Conservation (phyloP, 345 rosid species). For the Salix brachista region DNA sequence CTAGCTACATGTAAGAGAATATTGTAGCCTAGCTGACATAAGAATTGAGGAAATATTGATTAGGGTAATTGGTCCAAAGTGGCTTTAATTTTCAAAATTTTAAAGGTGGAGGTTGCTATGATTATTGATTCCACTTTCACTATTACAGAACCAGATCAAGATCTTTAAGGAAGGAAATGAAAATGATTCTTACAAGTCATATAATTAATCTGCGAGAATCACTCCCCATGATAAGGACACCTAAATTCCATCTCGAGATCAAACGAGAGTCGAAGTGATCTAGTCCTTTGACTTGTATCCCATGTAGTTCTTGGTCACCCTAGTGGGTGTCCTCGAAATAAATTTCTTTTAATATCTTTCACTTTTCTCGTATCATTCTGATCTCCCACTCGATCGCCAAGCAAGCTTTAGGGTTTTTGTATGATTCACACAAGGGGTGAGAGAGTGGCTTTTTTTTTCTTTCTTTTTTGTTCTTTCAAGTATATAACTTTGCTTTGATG, state of each 20-base stretch:
- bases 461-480: not conserved
- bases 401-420: constrained; percentile 15
- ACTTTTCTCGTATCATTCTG: constrained; percentile 2
- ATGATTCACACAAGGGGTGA: constrained; percentile 13
- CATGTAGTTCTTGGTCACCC: constrained; percentile 24
- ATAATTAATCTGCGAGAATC: not conserved
- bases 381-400: constrained; percentile 17
- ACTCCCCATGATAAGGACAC: not conserved
- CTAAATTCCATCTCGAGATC: not conserved
- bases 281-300: not conserved
- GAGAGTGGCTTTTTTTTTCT: not conserved
- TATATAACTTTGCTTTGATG: constrained; percentile 21
- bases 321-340: constrained; percentile 6
- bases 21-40: not conserved
- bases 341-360: not conserved
- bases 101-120: constrained; percentile 28
- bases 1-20: too few relatives aligned
- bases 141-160: constrained; percentile 8
- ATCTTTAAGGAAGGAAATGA: not conserved
- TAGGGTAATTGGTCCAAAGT: constrained; percentile 12
- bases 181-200: not conserved
- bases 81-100: constrained; percentile 13
- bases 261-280: not conserved
- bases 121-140: constrained; percentile 12
- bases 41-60: not conserved